Conservation (phyloP, 176 grass and related monocot species). For the Oryza punctata region DNA sequence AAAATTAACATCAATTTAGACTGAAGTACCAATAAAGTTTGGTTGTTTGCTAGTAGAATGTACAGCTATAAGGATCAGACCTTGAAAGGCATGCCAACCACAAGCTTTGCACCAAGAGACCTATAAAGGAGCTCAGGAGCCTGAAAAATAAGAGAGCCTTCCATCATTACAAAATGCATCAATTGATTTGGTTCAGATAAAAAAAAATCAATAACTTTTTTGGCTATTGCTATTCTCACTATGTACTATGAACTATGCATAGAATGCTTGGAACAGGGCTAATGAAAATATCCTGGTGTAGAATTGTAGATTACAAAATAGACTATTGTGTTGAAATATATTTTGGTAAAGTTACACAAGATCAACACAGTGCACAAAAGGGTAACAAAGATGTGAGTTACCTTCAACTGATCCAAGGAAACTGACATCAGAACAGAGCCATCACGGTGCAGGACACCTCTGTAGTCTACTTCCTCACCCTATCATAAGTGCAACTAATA, state of each 20-base stretch:
- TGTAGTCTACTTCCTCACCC: constrained; percentile 95
- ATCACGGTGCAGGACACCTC: constrained; percentile 95
- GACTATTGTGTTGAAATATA: background rate
- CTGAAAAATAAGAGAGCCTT: constrained; percentile 48
- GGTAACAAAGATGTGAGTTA: constrained; percentile 25
- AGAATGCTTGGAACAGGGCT: constrained; percentile 6
- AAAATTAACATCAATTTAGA: constrained; percentile 36
- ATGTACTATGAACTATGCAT: constrained; percentile 13
- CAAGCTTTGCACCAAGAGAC: constrained; percentile 86
- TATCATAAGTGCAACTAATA: constrained; percentile 33
- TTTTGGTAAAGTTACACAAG: background rate
- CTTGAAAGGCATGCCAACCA: constrained; percentile 99
- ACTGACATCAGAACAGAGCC: constrained; percentile 98
- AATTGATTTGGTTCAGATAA: constrained; percentile 12
- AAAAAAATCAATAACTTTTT: constrained; percentile 1
- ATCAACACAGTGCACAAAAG: constrained; percentile 11
- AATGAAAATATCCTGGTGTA: background rate
- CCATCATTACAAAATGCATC: constrained; percentile 32
- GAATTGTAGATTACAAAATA: constrained; percentile 35
- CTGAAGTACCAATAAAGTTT: constrained; percentile 28
- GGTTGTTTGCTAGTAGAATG: constrained; percentile 4
- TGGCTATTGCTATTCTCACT: background rate
- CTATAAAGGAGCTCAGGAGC: constrained; percentile 78
- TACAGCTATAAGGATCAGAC: constrained; percentile 59
- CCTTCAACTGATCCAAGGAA: constrained; percentile 86